Evolutionary conservation across 495 filamentous ascomycete species (phyloP), one percentile per base, ranked within the genome.

Genomic region (Aspergillus egyptiacus): DNA sequence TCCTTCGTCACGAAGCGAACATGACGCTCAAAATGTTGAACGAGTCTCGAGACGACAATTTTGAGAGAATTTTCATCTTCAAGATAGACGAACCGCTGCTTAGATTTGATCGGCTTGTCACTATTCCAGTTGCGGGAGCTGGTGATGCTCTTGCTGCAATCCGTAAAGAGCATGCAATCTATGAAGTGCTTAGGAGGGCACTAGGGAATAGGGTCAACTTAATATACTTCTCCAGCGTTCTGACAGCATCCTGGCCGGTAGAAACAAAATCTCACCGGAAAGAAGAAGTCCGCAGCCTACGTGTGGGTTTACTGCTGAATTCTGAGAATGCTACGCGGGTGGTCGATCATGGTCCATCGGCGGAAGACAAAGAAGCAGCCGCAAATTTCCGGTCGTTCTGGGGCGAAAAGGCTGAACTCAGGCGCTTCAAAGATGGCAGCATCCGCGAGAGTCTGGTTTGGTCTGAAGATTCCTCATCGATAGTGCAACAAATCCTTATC

Each of bases 341-440:
- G 17, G 83, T 96, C 34, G 93, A 98, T 57, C 84, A 88, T 58
- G 93, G 93, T 2, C 93, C 93, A 2, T 61, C 82, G 0, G 87
- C 87, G 3, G 88, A 96, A 61, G 75, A 89, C 38, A 89, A 74
- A 50, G 66, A 66, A 17, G 71, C 69, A 50, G 68, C 74, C 22
- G 62, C 65, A 28, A 61, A 62, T 1, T 78, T 77, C 55, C 65
- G 71, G 17, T 58, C 58, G 4, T 78, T 79, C 47, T 78, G 75
- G 76, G 76, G 75, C 23, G 66, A 71, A 13, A 79, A 79, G 54
- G 69, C 76, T 8, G 75, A 79, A 54, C 59, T 79, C 32, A 68
- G 76, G 45, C 67, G 76, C 20, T 79, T 77, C 56, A 76, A 76
- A 48, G 77, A 79, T 52, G 76, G 75, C 14, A 76, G 68, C 30